phyloP scores from a whole-genome alignment of 139 green algal species.

The Marvania coccoides region DNA sequence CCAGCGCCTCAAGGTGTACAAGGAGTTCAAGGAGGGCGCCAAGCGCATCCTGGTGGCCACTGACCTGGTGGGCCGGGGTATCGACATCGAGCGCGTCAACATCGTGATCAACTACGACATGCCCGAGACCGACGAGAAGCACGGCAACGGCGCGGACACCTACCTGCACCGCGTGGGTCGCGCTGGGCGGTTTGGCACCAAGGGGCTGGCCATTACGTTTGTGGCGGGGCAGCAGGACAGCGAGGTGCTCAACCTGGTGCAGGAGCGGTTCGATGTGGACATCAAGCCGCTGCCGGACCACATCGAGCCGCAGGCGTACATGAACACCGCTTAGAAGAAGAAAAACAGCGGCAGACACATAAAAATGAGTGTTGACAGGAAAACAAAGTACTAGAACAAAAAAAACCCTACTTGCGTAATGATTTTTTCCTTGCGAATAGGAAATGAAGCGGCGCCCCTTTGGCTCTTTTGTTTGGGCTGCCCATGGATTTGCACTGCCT shows the following conservation, averaged over 20 bases:
- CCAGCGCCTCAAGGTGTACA: constrained; percentile 84
- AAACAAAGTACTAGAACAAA: no score
- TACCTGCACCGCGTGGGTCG: constrained; percentile 97
- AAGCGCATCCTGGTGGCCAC: constrained; percentile 98
- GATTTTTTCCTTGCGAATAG: no score
- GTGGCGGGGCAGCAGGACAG: constrained; percentile 80
- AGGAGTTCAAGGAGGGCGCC: constrained; percentile 92
- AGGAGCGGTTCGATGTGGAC: constrained; percentile 98
- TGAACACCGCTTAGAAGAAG: constrained; percentile 45
- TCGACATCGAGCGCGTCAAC: constrained; percentile 99
- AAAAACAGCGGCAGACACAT: not conserved
- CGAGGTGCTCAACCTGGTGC: constrained; percentile 77
- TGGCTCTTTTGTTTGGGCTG: no score
- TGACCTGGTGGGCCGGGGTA: constrained; percentile 93
- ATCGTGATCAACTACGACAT: constrained; percentile 99
- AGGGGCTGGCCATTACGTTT: constrained; percentile 99
- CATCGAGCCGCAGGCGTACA: constrained; percentile 88
- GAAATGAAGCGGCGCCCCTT: no score
- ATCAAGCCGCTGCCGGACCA: constrained; percentile 94
- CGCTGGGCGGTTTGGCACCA: constrained; percentile 97
- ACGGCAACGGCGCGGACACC: constrained; percentile 92
- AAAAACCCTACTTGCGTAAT: no score
- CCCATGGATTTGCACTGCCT: no score
- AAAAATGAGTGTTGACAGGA: not conserved
- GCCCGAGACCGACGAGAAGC: constrained; percentile 83